phyloP scores from a whole-genome alignment of 2,329 filamentous ascomycete genomes.

The Aureobasidium sp. region DNA sequence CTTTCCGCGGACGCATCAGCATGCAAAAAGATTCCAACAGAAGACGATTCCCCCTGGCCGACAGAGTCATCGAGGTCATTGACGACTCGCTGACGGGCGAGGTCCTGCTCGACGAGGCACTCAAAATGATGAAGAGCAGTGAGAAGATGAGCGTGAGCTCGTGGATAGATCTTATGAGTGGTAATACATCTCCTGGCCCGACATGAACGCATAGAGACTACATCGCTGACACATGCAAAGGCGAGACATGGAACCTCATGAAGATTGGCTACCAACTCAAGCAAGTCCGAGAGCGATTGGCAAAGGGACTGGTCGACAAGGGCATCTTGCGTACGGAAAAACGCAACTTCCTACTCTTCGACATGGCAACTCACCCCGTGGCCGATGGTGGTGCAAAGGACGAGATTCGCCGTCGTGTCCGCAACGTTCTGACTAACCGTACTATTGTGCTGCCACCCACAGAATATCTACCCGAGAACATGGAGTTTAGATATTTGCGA shows the following conservation, averaged over 20 bases:
- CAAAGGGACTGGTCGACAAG: constrained; percentile 97
- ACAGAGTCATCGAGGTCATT: constrained; percentile 92
- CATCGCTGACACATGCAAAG: constrained; percentile 39
- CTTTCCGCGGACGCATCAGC: constrained; percentile 89
- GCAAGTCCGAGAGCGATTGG: constrained; percentile 94
- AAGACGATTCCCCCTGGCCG: constrained; percentile 84
- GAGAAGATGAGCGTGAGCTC: constrained; percentile 99
- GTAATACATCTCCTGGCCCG: constrained; percentile 45
- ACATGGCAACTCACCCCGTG: constrained; percentile 98
- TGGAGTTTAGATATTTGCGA: constrained; percentile 87
- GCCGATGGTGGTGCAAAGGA: constrained; percentile 96
- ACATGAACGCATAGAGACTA: constrained; percentile 1
- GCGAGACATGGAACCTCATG: constrained; percentile 99
- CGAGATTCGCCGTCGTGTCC: constrained; percentile 86
- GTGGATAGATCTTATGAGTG: constrained; percentile 99
- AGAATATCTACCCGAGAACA: constrained; percentile 86
- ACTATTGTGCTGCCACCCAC: constrained; percentile 83
- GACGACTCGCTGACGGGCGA: constrained; percentile 95
- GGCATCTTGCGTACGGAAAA: constrained; percentile 97
- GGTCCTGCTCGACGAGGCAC: constrained; percentile 89
- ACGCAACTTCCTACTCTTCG: constrained; percentile 98
- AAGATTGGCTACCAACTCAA: constrained; percentile 99
- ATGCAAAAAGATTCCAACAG: constrained; percentile 96
- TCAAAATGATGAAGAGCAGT: constrained; percentile 99
- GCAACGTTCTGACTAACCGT: constrained; percentile 85